Evolutionary conservation across 2,329 filamentous ascomycete genomes (phyloP), one percentile per base, ranked within the genome.

Genomic region (Sclerotinia sclerotiorum): DNA sequence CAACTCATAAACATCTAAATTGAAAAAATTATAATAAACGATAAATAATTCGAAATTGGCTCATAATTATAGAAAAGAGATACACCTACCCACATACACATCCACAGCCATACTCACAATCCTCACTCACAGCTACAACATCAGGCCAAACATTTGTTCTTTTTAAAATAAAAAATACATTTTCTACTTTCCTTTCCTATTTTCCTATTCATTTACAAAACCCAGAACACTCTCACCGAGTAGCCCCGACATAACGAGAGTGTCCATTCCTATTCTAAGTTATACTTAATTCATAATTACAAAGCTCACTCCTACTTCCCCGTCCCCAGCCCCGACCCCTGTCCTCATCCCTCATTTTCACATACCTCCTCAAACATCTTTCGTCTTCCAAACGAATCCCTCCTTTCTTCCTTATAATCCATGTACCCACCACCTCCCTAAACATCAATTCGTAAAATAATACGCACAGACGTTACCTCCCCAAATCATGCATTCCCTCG

Each of bases 201-300:
- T 51, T 13, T 49, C 10, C 21, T 49, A 24, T 57, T 5, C n/a
- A 7, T n/a, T 3, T 57, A 39, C 32, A 57, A 49, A 29, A n/a
- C n/a, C 8, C 5, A 15, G 46, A 51, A 51, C 46, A 19, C 58
- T 51, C 58, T 51, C 46, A 51, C 29, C 58, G 29, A 49, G 29
- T 48, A 6, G 29, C 44, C 58, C 44, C 58, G 46, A 61, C 10
- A 49, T 35, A 61, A 35, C 2, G 44, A 62, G 58, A 62, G 58
- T 46, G 39, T 27, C 13, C 46, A 27, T 62, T 19, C 44, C 29
- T 51, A 24, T 27, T 62, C 46, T 62, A 62, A 35, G 15, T 32
- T 35, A 17, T 15, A 39, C 56, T 56, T 21, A 56, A n/a, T 44
- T 32, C 29, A 51, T 62, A 51, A 62, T 51, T 62, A 62, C 46